Evolutionary conservation across 2,329 filamentous ascomycete species (phyloP).

Genomic region (Fusarium keratoplasticum): DNA sequence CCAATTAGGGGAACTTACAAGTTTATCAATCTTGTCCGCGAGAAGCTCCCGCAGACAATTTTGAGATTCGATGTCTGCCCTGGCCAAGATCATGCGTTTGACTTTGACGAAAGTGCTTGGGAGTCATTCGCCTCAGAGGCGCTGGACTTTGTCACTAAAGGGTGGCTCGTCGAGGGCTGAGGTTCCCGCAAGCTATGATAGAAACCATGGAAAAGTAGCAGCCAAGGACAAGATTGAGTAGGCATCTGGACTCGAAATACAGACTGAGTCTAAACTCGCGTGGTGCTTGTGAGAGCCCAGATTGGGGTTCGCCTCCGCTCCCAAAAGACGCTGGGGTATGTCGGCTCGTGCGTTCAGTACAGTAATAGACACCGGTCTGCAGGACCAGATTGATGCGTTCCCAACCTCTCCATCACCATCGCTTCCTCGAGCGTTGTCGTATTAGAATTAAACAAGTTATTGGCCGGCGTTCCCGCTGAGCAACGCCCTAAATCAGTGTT

Average conservation of each 20-base stretch:
- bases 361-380: no score
- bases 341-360: no score
- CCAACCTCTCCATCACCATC: no score
- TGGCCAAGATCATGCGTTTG: slow-evolving; percentile 40
- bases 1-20: slow-evolving; percentile 4
- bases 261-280: not conserved
- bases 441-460: no score
- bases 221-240: no score
- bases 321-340: no score
- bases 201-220: not conserved
- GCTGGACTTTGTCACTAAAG: slow-evolving; percentile 27
- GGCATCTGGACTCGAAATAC: not conserved
- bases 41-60: slow-evolving; percentile 9
- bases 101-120: slow-evolving; percentile 33
- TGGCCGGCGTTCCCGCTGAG: no score
- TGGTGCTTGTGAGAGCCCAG: no score
- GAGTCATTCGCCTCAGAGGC: slow-evolving; percentile 19
- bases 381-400: no score
- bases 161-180: slow-evolving; percentile 18
- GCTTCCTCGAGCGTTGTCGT: no score
- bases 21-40: slow-evolving; percentile 13
- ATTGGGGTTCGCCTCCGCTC: no score
- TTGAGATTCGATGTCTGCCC: slow-evolving; percentile 30
- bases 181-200: not conserved
- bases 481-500: no score